Conservation (phyloP, 768 basidiomycete species). For the Podaxis pistillaris region DNA sequence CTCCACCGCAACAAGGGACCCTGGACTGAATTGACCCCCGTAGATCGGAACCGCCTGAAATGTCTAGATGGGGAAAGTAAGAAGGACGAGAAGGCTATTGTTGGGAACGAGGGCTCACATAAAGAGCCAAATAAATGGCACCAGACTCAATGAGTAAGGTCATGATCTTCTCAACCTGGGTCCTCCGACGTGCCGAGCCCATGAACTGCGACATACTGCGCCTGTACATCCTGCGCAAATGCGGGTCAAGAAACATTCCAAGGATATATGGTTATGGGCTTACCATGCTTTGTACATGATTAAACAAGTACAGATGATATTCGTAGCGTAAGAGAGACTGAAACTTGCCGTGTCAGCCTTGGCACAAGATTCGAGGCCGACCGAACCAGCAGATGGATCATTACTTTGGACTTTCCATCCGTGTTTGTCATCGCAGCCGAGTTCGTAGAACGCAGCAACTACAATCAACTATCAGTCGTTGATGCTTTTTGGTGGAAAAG, state of each 20-base stretch:
- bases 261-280: background rate
- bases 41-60: constrained; percentile 31
- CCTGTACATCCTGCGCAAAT: constrained; percentile 21
- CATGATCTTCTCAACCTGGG: constrained; percentile 27
- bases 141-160: constrained; percentile 29
- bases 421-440: constrained; percentile 27
- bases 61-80: constrained; percentile 18
- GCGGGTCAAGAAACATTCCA: background rate
- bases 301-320: constrained; percentile 28
- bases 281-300: constrained; percentile 28
- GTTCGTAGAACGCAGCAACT: constrained; percentile 29
- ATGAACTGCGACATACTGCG: constrained; percentile 23
- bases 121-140: constrained; percentile 26
- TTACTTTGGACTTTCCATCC: constrained; percentile 24
- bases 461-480: background rate
- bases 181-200: constrained; percentile 23
- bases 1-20: constrained; percentile 24
- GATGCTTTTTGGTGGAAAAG: background rate
- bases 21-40: constrained; percentile 21
- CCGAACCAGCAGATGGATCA: constrained; percentile 24
- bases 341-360: constrained; percentile 28
- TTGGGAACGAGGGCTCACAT: constrained; percentile 18
- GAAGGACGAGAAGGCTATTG: background rate
- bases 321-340: constrained; percentile 28
- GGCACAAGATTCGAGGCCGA: constrained; percentile 24